Conservation (phyloP, 78 protist genomes). For the Protostelium mycophagum region DNA sequence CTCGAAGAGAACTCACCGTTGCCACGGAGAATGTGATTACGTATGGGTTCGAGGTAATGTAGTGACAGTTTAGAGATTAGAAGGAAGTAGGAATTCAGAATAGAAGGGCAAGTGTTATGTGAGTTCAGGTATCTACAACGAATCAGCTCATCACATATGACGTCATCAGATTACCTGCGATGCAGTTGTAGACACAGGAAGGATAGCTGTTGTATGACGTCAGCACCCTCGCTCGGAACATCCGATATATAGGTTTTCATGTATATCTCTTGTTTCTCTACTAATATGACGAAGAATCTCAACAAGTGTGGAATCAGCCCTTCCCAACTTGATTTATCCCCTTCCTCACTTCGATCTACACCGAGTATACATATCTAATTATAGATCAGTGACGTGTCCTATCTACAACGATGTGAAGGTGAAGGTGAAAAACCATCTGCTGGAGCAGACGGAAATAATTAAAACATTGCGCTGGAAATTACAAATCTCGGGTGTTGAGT, state of each 20-base stretch:
- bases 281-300: not conserved
- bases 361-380: not conserved
- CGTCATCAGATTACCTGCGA: not conserved
- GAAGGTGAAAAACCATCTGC: no score
- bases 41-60: not conserved
- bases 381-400: no score
- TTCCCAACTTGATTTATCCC: not conserved
- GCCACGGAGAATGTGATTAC: not conserved
- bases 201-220: not conserved
- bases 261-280: not conserved
- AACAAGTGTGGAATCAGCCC: not conserved
- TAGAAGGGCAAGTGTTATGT: not conserved
- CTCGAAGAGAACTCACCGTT: not conserved
- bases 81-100: not conserved
- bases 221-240: not conserved
- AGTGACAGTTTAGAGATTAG: not conserved
- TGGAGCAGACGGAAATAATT: not conserved
- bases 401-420: no score
- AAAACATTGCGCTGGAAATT: no score
- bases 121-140: not conserved
- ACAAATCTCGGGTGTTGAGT: no score
- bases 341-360: not conserved
- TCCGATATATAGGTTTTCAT: not conserved
- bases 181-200: not conserved
- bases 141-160: no score